These are phyloP conservation scores for Tuber aestivum DNA, from an alignment of 495 filamentous ascomycete species.

Conservation along the genomic window DNA sequence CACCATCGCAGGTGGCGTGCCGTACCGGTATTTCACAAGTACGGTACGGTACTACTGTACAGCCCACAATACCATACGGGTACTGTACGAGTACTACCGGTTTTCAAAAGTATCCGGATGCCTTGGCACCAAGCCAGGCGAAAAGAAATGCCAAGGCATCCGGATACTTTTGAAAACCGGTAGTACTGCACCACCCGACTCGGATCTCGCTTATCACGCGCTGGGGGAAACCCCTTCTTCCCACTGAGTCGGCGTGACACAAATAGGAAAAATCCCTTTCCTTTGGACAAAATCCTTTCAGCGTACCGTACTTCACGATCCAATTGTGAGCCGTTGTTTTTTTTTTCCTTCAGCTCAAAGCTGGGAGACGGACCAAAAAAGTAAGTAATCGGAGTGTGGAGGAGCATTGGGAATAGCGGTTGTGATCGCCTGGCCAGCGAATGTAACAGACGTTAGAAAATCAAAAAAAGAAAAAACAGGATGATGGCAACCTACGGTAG, in stretches of 20 bases:
- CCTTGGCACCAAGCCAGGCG: no score
- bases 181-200: no score
- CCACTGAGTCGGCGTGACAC: background rate
- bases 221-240: background rate
- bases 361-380: background rate
- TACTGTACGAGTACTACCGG: no score
- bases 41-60: background rate
- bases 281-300: background rate
- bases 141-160: no score
- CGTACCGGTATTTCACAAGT: background rate
- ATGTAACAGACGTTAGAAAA: no score
- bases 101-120: no score
- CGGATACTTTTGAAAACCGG: no score
- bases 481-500: background rate
- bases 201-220: background rate
- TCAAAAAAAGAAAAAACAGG: background rate
- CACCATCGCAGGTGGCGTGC: background rate
- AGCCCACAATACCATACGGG: no score
- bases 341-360: background rate
- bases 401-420: background rate
- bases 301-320: no score
- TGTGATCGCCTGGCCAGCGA: background rate
- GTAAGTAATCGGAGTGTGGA: background rate
- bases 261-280: background rate
- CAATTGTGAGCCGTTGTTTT: background rate